phyloP scores from a whole-genome alignment of 768 basidiomycete genomes.

The Tulasnella sp. region DNA sequence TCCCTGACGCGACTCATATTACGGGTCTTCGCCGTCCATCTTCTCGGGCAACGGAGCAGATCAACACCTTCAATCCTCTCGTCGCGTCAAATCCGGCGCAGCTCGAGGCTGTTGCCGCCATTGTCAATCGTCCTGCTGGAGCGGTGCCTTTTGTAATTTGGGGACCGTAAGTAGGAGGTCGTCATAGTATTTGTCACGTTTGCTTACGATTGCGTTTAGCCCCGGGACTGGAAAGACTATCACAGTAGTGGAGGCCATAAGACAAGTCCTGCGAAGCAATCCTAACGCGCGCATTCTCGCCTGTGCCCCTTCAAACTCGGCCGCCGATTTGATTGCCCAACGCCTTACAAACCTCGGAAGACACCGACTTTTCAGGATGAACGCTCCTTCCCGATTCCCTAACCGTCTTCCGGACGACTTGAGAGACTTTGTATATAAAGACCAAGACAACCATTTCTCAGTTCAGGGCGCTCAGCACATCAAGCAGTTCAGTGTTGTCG shows the following conservation, averaged over 20 bases:
- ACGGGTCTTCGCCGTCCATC: neutral
- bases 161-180: constrained; percentile 27
- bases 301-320: constrained; percentile 34
- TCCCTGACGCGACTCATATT: constrained; percentile 15
- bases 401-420: neutral
- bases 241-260: constrained; percentile 30
- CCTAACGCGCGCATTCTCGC: constrained; percentile 28
- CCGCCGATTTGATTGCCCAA: constrained; percentile 31
- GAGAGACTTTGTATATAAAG: constrained; percentile 18
- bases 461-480: neutral
- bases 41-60: neutral
- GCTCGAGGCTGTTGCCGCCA: constrained; percentile 25
- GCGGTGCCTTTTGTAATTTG: constrained; percentile 24
- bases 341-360: constrained; percentile 13
- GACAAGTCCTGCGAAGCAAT: constrained; percentile 15
- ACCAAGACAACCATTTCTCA: constrained; percentile 15
- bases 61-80: constrained; percentile 6
- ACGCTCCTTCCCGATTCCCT: constrained; percentile 5
- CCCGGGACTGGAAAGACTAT: constrained; percentile 34
- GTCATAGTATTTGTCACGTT: neutral
- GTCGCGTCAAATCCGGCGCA: constrained; percentile 27
- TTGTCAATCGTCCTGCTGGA: constrained; percentile 20
- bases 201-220: neutral
- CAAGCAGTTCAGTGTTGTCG: constrained; percentile 19
- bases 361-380: constrained; percentile 26